Conservation (phyloP, 352 stramenopile genomes). For the Phytopythium montanum region DNA sequence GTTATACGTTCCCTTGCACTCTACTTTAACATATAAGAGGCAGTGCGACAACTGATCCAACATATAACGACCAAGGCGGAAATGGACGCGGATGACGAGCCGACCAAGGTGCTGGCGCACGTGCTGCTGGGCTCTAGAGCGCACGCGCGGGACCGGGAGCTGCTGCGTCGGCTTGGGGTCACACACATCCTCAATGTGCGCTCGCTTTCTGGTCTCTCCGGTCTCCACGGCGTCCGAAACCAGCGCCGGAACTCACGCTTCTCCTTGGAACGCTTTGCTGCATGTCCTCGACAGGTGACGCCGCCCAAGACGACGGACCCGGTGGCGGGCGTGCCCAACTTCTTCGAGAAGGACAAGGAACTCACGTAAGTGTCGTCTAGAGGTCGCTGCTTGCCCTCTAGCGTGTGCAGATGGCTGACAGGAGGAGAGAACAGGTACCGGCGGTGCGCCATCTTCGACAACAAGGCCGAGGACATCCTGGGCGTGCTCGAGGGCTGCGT, state of each 20-base stretch:
- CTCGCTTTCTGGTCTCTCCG: neutral
- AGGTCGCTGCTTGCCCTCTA: neutral
- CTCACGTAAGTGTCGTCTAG: conserved; percentile 35
- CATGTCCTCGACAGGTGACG: conserved; percentile 58
- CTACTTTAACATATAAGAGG: no score
- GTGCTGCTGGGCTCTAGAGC: conserved; percentile 65
- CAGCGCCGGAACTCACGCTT: neutral
- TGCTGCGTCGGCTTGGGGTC: conserved; percentile 58
- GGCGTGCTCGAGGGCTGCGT: conserved; percentile 77
- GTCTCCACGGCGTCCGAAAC: neutral
- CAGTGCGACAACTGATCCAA: neutral
- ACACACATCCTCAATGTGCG: conserved; percentile 83
- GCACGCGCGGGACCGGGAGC: conserved; percentile 61
- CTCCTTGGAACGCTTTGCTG: no score
- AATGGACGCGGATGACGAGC: conserved; percentile 25
- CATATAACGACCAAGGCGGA: neutral
- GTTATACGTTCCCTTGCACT: neutral
- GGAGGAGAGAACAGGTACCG: conserved; percentile 42
- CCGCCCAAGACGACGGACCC: conserved; percentile 75
- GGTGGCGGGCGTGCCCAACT: conserved; percentile 85
- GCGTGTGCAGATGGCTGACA: neutral
- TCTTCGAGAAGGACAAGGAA: conserved; percentile 85
- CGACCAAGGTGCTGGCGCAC: conserved; percentile 62
- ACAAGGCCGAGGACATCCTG: conserved; percentile 87
- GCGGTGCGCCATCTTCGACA: conserved; percentile 87